Percentiles rank a stretch among this genome's conserved stretches.
Conservation (phyloP, 176 grass and related monocot genomes). For the Aechmea fasciata region DNA sequence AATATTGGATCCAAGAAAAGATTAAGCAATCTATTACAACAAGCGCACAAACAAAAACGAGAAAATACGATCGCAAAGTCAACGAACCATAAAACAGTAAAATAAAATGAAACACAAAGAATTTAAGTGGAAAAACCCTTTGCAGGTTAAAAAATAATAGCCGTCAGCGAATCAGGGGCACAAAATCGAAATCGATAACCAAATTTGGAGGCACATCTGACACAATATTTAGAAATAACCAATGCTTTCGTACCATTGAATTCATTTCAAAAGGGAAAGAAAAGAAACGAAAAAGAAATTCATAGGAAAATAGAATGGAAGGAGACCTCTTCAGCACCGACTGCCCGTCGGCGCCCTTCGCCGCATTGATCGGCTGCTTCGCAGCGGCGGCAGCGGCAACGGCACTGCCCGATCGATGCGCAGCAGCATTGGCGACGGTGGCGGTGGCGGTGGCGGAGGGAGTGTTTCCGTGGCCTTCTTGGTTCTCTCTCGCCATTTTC, state of each 20-base stretch:
- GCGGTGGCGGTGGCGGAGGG: slow-evolving; percentile 25
- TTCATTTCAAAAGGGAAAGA: background rate
- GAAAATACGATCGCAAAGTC: no score
- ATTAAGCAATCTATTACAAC: no score
- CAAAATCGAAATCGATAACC: no score
- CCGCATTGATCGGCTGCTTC: slow-evolving; percentile 30
- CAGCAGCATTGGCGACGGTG: background rate
- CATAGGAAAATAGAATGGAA: background rate
- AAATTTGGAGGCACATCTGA: no score
- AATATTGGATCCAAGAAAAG: no score
- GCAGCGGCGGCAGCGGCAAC: background rate
- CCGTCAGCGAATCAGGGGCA: no score
- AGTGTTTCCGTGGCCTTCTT: slow-evolving; percentile 39
- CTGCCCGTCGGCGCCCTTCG: slow-evolving; percentile 56
- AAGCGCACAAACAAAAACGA: no score
- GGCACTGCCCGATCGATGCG: no score
- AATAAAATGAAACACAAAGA: no score
- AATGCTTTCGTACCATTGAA: background rate
- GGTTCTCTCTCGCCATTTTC: slow-evolving; percentile 50
- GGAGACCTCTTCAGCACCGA: slow-evolving; percentile 55
- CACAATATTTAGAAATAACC: background rate
- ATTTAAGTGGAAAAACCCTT: no score
- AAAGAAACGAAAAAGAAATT: background rate
- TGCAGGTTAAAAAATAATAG: no score
- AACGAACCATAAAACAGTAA: no score